Conservation (phyloP, 148 eudicot species). For the Rhododendron henanense region DNA sequence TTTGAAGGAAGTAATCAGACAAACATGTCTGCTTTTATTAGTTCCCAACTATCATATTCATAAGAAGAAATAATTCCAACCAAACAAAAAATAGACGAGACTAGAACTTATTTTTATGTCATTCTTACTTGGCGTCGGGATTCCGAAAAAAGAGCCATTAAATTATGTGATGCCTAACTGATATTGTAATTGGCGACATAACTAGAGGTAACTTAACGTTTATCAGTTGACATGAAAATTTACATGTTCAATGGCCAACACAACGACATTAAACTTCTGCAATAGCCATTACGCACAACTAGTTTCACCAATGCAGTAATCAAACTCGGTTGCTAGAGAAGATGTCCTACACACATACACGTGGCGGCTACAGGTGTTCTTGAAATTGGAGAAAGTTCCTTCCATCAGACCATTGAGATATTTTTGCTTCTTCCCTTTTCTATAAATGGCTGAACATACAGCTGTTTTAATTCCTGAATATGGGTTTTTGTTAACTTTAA, state of each 20-base stretch:
- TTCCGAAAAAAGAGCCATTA: neutral
- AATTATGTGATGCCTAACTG: neutral
- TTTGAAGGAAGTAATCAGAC: neutral
- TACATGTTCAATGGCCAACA: neutral
- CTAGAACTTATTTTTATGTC: neutral
- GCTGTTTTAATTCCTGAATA: neutral
- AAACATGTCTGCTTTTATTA: neutral
- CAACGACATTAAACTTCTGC: neutral
- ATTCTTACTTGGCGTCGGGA: neutral
- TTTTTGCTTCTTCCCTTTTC: too few species aligned
- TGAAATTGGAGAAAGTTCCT: neutral
- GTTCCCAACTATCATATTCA: neutral
- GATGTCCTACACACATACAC: neutral
- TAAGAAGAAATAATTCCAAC: neutral
- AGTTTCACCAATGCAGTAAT: neutral
- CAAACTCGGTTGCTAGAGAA: neutral
- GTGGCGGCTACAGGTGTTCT: neutral
- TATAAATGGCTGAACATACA: neutral
- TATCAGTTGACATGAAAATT: neutral
- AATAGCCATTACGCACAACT: neutral
- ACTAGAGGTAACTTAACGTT: neutral
- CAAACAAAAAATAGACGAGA: neutral
- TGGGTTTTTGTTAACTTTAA: neutral
- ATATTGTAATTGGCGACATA: neutral
- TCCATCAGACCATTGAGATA: neutral